Evolutionary conservation across 2,329 filamentous ascomycete species (phyloP), one percentile per base, ranked within the genome.

Genomic region (Biscogniauxia sp.): DNA sequence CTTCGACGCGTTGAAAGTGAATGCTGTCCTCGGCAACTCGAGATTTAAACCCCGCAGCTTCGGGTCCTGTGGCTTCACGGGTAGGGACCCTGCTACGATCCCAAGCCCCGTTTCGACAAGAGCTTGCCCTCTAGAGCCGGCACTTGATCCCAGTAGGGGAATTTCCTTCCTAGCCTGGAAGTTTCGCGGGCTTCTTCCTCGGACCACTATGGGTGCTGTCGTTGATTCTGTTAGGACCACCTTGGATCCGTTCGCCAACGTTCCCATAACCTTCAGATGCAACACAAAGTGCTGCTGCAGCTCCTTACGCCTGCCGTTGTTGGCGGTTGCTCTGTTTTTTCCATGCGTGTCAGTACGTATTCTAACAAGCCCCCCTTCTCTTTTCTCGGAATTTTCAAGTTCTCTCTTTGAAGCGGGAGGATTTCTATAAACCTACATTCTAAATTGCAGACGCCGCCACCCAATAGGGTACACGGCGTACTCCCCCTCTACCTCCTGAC

Each of bases 251-350:
- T 92, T 95, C 0, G 91, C 85, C 55, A 98, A 79, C 0, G 92
- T 95, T 17, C 89, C 93, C 65, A 93, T 81, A 9, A 97, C 88
- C 75, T 94, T 96, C 56, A 98, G 80, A 64, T 93, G 89, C 60
- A 98, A 83, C 11, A 96, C 88, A 75, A 98, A 98, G 77, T 98
- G 94, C 73, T 98, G 94, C 73, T 98, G 94, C 53, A 98, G 84
- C 74, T 98, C 94, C 78, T 97, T 96, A 64, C 94, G 84, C 62
- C 94, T 87, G 11, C 94, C 94, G 73, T 98, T 98, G 78, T 98
- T 98, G 59, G 94, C 94, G 8, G 94, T 98, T 19, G 94, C 94
- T 74, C 94, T 87, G 37, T 25, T 25, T 53, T 25, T 53, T 25
- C 41, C 52, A 6, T 50, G 53, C 37, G 63, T 69, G 63, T 69